A percentile compares a stretch with the other conserved stretches of the same genome.
Evolutionary conservation across 129 eudicot species (phyloP).

Genomic region (Flaveria ramosissima): DNA sequence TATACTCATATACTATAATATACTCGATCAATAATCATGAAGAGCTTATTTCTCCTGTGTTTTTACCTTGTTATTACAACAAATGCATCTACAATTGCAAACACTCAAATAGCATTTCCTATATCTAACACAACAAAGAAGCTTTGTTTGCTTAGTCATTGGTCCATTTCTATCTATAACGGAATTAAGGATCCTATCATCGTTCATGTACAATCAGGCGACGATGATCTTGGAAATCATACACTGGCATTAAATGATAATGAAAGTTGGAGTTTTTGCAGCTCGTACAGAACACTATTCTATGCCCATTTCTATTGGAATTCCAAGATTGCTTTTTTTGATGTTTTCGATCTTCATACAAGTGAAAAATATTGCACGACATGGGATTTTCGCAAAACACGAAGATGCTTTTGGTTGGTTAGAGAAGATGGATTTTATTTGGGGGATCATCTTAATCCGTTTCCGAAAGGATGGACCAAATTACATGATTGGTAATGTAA

Average conservation of each 20-base stretch:
- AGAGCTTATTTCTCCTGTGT: not conserved
- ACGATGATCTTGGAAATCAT: constrained; percentile 10
- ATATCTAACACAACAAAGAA: not conserved
- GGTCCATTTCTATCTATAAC: not conserved
- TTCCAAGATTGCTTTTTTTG: not conserved
- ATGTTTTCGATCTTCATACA: not conserved
- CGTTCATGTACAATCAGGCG: constrained; percentile 11
- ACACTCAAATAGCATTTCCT: not conserved
- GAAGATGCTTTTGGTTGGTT: constrained; percentile 24
- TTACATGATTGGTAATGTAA: constrained; percentile 23
- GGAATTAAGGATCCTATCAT: not conserved
- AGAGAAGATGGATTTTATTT: constrained; percentile 31
- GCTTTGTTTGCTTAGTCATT: not conserved
- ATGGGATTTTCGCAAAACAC: not conserved
- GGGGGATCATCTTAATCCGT: not conserved
- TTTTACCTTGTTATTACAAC: not conserved
- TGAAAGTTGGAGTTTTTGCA: not conserved
- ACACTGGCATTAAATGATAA: constrained; percentile 5
- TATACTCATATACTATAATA: too few relatives aligned
- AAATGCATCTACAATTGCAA: constrained; percentile 1
- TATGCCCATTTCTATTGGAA: constrained; percentile 18
- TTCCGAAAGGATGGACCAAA: constrained; percentile 19
- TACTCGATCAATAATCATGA: not conserved
- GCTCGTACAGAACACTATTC: not conserved
- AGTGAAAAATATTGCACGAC: not conserved